phyloP scores from a whole-genome alignment of 1,284 basidiomycete species.

The Papiliotrema flavescens region DNA sequence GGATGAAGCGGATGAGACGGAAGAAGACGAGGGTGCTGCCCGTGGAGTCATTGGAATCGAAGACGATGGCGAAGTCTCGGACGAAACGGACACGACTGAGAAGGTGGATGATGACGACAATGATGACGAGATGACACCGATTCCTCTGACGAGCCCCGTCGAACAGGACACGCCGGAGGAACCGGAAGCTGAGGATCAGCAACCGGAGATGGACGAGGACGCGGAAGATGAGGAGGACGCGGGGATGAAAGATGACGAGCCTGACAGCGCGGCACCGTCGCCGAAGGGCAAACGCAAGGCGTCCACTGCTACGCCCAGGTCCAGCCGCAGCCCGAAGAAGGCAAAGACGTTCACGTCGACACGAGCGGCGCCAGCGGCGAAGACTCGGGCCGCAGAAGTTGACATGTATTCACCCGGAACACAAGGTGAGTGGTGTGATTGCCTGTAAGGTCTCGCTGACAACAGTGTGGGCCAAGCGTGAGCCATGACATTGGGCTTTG shows the following conservation, averaged over 20 bases:
- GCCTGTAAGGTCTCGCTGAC: neutral
- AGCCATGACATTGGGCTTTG: conserved; percentile 1
- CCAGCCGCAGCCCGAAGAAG: neutral
- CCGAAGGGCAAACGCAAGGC: neutral
- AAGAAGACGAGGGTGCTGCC: too few species aligned
- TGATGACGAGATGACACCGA: too few species aligned
- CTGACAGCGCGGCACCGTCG: neutral
- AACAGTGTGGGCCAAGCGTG: conserved; percentile 44
- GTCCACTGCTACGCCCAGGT: neutral
- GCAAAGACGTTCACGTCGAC: neutral
- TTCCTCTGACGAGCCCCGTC: neutral
- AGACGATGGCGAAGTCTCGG: too few species aligned
- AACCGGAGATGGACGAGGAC: neutral
- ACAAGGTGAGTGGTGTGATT: conserved; percentile 27
- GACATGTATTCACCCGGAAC: conserved; percentile 37
- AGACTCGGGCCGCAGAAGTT: conserved; percentile 19
- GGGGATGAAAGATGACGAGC: neutral
- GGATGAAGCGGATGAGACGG: too few species aligned
- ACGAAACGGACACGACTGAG: too few species aligned
- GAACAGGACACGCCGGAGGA: conserved; percentile 12
- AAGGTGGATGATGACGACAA: too few species aligned
- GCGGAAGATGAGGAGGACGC: neutral
- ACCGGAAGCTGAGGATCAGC: conserved; percentile 8
- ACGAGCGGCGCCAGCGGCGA: neutral
- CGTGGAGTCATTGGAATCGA: too few species aligned